phyloP scores from a whole-genome alignment of 1,284 basidiomycete genomes.

The Ceratobasidium sp. region DNA sequence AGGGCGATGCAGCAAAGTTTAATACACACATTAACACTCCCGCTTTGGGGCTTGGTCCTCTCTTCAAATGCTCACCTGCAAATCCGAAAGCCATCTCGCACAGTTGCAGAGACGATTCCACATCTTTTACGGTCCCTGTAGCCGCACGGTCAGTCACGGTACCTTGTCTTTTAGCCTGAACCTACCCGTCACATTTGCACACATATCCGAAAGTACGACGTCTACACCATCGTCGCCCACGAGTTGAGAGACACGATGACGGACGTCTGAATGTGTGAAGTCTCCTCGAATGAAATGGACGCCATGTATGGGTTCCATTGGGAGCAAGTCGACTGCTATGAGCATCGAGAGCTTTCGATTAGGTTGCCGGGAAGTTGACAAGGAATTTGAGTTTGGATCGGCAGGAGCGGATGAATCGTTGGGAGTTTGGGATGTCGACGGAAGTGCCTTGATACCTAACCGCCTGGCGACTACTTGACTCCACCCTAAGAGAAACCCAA shows the following conservation, averaged over 20 bases:
- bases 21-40: constrained; percentile 76
- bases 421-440: no score
- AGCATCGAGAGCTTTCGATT: constrained; percentile 66
- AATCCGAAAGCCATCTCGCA: constrained; percentile 76
- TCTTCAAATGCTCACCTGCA: constrained; percentile 63
- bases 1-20: background rate
- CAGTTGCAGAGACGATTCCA: constrained; percentile 72
- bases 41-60: constrained; percentile 61
- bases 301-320: constrained; percentile 75
- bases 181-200: constrained; percentile 66
- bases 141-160: background rate
- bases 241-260: constrained; percentile 64
- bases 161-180: background rate
- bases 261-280: constrained; percentile 75
- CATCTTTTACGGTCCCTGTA: constrained; percentile 73
- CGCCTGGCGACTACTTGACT: constrained; percentile 78
- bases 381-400: no score
- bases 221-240: constrained; percentile 70
- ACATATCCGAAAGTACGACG: constrained; percentile 83
- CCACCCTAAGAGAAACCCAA: constrained; percentile 66
- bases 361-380: background rate
- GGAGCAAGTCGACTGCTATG: constrained; percentile 81
- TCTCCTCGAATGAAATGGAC: constrained; percentile 79
- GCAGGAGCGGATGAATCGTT: background rate
- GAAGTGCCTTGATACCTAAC: background rate